Base-by-base conservation (phyloP, 306 rosid species). In the Lagenaria siceraria region DNA sequence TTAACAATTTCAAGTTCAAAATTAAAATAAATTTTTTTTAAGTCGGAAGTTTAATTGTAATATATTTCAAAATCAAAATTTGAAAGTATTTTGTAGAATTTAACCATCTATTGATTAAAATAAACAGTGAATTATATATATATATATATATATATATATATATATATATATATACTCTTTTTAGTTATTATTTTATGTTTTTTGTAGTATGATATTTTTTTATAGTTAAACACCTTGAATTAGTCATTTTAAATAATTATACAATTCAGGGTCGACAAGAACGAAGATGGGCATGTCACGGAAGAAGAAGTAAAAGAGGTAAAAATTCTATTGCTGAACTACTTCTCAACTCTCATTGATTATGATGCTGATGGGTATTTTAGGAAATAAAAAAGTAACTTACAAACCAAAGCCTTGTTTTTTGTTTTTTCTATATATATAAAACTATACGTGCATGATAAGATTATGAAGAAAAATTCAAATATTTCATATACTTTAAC, bases 261-360 rank as follows among this genome's bases (percentile, higher is more conserved):
- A 54, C 81, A 24, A 43, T n/a, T 5, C 85, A 96, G 99, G 98
- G 99, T 96, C 83, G 98, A 96, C 90, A 96, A 96, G 90, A 92
- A 96, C 77, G 99, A 92, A 75, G 98, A 96, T 66, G 99, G 99
- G 21, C 87, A 92, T 85, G 88, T 96, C 78, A 65, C 90, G 0
- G 99, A 89, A 84, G 94, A 79, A 81, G 98, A 96, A 89, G 99
- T 96, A 36, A 96, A 92, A 82, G 98, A 96, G 99, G 99, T 92
- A 49, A 18, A 25, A 49, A 10, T 73, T 52, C 2, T 73, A 29
- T 52, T 31, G 11, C 76, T 18, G 19, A 49, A 72, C 76, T 8
- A 49, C 76, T 72, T 48, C 75, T 72, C 10, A 51, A 51, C 55
- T 51, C 60, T 72, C 13, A 35, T 43, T 27, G 27, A 21, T 46